Percentiles rank a stretch among this genome's conserved stretches.
Evolutionary conservation across 352 stramenopile species (phyloP).

Genomic region (Phytophthora tentaculata): DNA sequence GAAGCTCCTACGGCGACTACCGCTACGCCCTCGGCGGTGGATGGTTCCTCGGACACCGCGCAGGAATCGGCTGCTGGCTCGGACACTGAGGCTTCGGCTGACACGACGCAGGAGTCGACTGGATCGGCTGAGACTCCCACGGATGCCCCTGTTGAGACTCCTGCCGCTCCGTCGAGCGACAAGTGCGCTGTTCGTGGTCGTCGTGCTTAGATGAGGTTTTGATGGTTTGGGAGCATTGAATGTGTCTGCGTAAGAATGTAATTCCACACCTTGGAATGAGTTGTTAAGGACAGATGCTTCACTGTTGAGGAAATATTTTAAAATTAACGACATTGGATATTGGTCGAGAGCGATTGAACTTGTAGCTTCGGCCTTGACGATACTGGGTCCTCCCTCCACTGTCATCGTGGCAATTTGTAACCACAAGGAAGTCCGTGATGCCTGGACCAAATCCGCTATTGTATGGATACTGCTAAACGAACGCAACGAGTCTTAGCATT

Average conservation of each 20-base stretch:
- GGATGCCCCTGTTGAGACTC: constrained; percentile 12
- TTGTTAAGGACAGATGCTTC: constrained; percentile 16
- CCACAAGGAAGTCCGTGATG: too few relatives aligned
- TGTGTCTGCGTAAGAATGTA: constrained; percentile 29
- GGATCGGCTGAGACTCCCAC: background rate
- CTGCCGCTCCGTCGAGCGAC: constrained; percentile 23
- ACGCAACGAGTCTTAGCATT: too few relatives aligned
- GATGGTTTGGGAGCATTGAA: constrained; percentile 11
- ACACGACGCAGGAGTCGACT: background rate
- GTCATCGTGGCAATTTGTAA: too few relatives aligned
- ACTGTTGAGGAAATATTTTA: too few relatives aligned
- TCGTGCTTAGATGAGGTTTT: constrained; percentile 23
- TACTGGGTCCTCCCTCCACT: too few relatives aligned
- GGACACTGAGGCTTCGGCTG: constrained; percentile 6
- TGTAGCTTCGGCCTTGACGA: too few relatives aligned
- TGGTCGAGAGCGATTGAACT: too few relatives aligned
- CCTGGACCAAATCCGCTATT: too few relatives aligned
- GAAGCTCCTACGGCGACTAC: constrained; percentile 20
- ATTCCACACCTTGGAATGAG: constrained; percentile 19
- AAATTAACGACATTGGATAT: too few relatives aligned
- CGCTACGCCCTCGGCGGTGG: constrained; percentile 13
- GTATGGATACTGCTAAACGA: too few relatives aligned
- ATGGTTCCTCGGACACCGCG: constrained; percentile 17
- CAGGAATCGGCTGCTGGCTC: constrained; percentile 3
- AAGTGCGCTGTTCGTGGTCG: constrained; percentile 36